Evolutionary conservation across 1,139 yeast species (phyloP).

Genomic region (Meyerozyma smithsonii): DNA sequence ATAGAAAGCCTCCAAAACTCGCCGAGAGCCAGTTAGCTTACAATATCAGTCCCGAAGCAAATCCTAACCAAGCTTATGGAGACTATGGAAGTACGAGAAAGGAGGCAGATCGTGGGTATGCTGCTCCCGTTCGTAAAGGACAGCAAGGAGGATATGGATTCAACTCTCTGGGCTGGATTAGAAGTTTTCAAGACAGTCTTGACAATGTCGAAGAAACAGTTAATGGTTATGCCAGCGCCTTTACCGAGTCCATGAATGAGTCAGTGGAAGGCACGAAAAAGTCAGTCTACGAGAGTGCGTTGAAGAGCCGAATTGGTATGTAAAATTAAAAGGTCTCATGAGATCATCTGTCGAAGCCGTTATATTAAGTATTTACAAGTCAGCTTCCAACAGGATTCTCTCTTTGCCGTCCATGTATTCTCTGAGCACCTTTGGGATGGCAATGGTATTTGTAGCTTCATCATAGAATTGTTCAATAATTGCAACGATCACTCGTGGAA

Average conservation of each 20-base stretch:
- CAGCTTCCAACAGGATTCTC: constrained; percentile 4
- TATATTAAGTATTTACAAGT: neutral
- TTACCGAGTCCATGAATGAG: constrained; percentile 53
- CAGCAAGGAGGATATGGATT: constrained; percentile 17
- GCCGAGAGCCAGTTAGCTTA: constrained; percentile 54
- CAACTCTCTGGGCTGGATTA: constrained; percentile 33
- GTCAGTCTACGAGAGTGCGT: constrained; percentile 47
- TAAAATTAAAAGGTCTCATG: constrained; percentile 13
- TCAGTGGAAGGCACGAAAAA: constrained; percentile 47
- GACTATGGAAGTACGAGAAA: constrained; percentile 12
- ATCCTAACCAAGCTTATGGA: constrained; percentile 30
- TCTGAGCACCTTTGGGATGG: constrained; percentile 65
- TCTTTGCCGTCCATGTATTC: constrained; percentile 62
- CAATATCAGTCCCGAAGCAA: constrained; percentile 49
- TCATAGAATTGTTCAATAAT: constrained; percentile 82
- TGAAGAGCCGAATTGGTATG: constrained; percentile 52
- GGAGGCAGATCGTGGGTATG: constrained; percentile 35
- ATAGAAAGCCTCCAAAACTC: constrained; percentile 48
- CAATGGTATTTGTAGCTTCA: constrained; percentile 46
- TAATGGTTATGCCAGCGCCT: constrained; percentile 53
- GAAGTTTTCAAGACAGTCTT: constrained; percentile 47
- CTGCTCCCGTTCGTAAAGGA: constrained; percentile 43
- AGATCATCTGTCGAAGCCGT: neutral
- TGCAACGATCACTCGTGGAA: constrained; percentile 87
- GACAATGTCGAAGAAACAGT: constrained; percentile 52